Conservation (phyloP, 2,329 filamentous ascomycete genomes). For the Taxawa tesnikishii region DNA sequence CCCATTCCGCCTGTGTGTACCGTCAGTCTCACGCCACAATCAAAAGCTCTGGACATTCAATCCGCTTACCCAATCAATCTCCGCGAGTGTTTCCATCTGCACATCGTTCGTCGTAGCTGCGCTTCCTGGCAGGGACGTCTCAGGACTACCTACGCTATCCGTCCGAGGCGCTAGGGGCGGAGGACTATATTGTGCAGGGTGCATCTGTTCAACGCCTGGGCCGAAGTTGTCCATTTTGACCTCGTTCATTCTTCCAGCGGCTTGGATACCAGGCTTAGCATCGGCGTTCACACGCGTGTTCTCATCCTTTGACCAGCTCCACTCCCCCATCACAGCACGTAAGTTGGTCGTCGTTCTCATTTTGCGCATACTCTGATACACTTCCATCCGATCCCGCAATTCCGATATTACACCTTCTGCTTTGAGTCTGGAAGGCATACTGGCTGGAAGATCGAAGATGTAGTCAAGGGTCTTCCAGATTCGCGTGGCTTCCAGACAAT, state of each 20-base stretch:
- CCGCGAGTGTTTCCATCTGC: constrained; percentile 28
- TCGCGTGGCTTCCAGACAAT: constrained; percentile 46
- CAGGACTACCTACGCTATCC: constrained; percentile 11
- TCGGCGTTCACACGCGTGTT: constrained; percentile 1
- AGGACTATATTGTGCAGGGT: constrained; percentile 14
- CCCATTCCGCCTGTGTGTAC: constrained; percentile 29
- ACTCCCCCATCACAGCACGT: not conserved
- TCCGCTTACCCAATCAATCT: constrained; percentile 53
- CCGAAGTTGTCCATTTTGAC: not conserved
- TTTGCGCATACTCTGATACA: constrained; percentile 48
- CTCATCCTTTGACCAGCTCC: not conserved
- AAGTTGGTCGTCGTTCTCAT: constrained; percentile 17
- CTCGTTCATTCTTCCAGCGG: not conserved
- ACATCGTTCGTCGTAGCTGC: constrained; percentile 7
- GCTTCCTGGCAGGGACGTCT: constrained; percentile 6
- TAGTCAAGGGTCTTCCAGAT: constrained; percentile 64
- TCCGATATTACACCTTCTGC: constrained; percentile 49
- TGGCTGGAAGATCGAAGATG: constrained; percentile 50
- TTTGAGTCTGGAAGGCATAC: constrained; percentile 43
- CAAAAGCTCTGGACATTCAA: not conserved
- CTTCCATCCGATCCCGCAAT: constrained; percentile 46
- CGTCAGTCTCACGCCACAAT: constrained; percentile 3
- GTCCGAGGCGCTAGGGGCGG: constrained; percentile 12
- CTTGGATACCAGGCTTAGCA: not conserved
- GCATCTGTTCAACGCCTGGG: constrained; percentile 4